Evolutionary conservation across 2,329 filamentous ascomycete genomes (phyloP).

Genomic region (Alternaria panax): DNA sequence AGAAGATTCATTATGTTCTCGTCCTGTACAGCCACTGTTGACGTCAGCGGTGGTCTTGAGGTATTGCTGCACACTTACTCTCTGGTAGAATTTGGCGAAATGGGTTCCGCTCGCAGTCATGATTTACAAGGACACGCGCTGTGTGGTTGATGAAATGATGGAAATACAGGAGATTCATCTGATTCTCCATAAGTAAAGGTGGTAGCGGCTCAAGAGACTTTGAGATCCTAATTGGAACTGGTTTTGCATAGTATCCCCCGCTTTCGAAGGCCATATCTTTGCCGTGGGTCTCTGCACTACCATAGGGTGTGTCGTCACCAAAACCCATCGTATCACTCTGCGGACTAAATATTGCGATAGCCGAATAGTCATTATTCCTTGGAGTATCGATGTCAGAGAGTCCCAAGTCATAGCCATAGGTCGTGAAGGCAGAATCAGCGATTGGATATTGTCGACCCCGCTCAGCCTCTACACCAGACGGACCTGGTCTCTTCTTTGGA

Average conservation of each 20-base stretch:
- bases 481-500: slow-evolving; percentile 23
- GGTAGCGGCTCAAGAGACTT: slow-evolving; percentile 65
- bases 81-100: slow-evolving; percentile 68
- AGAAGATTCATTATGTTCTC: slow-evolving; percentile 78
- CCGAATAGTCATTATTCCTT: slow-evolving; percentile 73
- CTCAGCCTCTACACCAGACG: slow-evolving; percentile 51
- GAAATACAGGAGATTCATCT: slow-evolving; percentile 81
- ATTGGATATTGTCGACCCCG: slow-evolving; percentile 47
- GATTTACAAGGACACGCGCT: slow-evolving; percentile 69
- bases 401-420: slow-evolving; percentile 76
- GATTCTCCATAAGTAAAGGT: slow-evolving; percentile 68
- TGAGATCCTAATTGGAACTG: slow-evolving; percentile 70
- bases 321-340: slow-evolving; percentile 38
- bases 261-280: slow-evolving; percentile 63
- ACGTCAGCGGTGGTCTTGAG: slow-evolving; percentile 24
- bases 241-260: slow-evolving; percentile 73
- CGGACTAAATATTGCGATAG: slow-evolving; percentile 60
- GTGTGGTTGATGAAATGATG: slow-evolving; percentile 82
- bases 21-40: slow-evolving; percentile 69
- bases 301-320: slow-evolving; percentile 47
- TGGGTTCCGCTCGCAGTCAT: slow-evolving; percentile 67
- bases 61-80: slow-evolving; percentile 56
- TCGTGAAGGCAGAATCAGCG: slow-evolving; percentile 48
- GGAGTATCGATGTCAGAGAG: slow-evolving; percentile 73
- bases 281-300: slow-evolving; percentile 47